Base-by-base conservation (phyloP, 345 rosid genomes). In the Sisymbrium irio region DNA sequence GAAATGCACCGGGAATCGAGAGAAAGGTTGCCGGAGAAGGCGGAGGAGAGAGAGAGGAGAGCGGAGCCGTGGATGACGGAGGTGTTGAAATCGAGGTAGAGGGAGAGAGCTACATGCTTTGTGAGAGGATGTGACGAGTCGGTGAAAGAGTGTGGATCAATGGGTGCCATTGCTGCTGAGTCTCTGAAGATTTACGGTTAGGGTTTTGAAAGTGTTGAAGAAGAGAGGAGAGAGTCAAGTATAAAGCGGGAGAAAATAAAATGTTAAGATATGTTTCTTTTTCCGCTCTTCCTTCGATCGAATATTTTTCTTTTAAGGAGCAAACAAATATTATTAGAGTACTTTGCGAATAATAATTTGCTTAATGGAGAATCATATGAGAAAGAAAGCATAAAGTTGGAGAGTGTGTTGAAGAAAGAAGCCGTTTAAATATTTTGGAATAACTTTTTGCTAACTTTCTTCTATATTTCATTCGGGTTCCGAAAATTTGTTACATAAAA, bases 71-170 rank as follows among this genome's bases (percentile, higher is more conserved):
- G 90, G 85, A 89, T 87, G 77, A 83, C 76, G 77, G 89, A 80
- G 75, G 90, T 77, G 39, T 85, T 56, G 87, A 94, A 91, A 64
- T 87, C 89, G 62, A 91, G 82, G 88, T 88, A 88, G 36, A 94
- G 84, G 54, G 90, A 81, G 71, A 91, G 90, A 40, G 88, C 57
- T 69, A 89, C 32, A 79, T 88, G 88, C 41, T 87, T 87, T 6
- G 95, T 82, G 7, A 88, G 71, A 4, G 97, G 90, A 73, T 89
- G 91, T 41, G 85, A 25, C 2, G 93, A 83, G n/a, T 85, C 89
- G 7, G 91, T 83, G 90, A 58, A 94, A 9, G 98, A 94, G 84
- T 94, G 96, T 0, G 97, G 96, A 75, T 94, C 97, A 9, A 87
- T 53, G 3, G 88, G 86, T 9, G 91, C 91, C 95, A 93, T 57